Evolutionary conservation across 1,284 basidiomycete species (phyloP).

Genomic region (Inonotus obliquus): DNA sequence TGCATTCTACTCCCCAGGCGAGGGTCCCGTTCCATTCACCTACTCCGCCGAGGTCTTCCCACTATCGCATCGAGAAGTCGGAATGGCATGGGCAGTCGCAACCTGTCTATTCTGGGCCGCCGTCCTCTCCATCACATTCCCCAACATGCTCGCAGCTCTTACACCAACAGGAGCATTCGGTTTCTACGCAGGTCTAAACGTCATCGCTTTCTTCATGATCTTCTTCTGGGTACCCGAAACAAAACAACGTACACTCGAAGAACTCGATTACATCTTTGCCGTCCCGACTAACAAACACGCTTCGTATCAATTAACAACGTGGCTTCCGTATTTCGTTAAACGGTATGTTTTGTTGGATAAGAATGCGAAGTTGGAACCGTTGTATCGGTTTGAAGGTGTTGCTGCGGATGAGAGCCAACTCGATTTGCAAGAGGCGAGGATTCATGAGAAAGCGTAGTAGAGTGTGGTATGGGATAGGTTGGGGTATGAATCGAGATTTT

Average conservation of each 20-base stretch:
- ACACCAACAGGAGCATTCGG: slow-evolving; percentile 44
- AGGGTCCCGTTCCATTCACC: slow-evolving; percentile 70
- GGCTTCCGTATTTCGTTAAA: slow-evolving; percentile 60
- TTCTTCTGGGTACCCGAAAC: slow-evolving; percentile 52
- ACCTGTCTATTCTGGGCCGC: slow-evolving; percentile 50
- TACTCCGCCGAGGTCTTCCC: slow-evolving; percentile 64
- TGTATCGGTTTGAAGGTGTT: slow-evolving; percentile 49
- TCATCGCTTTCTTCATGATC: slow-evolving; percentile 47
- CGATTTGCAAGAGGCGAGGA: slow-evolving; percentile 20
- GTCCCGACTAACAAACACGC: slow-evolving; percentile 54
- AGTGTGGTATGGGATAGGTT: neutral
- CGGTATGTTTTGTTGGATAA: slow-evolving; percentile 47
- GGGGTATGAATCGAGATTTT: too few relatives aligned
- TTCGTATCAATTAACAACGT: slow-evolving; percentile 48
- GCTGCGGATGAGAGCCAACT: slow-evolving; percentile 43
- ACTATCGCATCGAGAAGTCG: slow-evolving; percentile 49
- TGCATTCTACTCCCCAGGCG: slow-evolving; percentile 56
- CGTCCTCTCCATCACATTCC: slow-evolving; percentile 57
- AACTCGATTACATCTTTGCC: slow-evolving; percentile 57
- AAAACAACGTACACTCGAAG: slow-evolving; percentile 63
- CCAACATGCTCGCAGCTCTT: slow-evolving; percentile 46
- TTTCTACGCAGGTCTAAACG: slow-evolving; percentile 52
- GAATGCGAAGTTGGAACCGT: slow-evolving; percentile 36
- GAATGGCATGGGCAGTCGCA: slow-evolving; percentile 51
- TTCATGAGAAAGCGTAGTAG: neutral